phyloP scores from a whole-genome alignment of 768 basidiomycete genomes.

The Lactarius quietus region DNA sequence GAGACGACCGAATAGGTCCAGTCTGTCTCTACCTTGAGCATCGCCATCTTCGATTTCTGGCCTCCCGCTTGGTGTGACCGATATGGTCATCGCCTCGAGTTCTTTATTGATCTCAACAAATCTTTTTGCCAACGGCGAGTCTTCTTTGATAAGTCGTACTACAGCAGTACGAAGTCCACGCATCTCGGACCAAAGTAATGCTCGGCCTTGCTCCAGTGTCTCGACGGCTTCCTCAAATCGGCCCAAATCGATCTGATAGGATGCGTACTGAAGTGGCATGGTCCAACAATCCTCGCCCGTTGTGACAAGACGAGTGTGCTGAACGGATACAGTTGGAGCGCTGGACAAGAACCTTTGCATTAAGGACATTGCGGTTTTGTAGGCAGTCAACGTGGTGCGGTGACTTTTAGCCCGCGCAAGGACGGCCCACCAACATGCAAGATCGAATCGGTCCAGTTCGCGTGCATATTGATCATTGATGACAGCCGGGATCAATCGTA shows the following conservation, averaged over 20 bases:
- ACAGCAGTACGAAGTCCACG: not conserved
- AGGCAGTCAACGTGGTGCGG: not conserved
- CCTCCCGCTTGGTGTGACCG: not conserved
- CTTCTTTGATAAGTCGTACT: not conserved
- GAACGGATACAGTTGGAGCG: not conserved
- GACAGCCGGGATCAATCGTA: not conserved
- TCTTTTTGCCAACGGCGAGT: not conserved
- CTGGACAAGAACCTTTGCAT: not conserved
- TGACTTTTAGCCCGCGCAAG: slow-evolving; percentile 5
- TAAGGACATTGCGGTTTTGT: not conserved
- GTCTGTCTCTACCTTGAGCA: not conserved
- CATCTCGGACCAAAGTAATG: not conserved
- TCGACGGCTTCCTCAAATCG: slow-evolving; percentile 6
- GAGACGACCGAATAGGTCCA: slow-evolving; percentile 7
- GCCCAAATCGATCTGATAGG: not conserved
- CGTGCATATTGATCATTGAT: not conserved
- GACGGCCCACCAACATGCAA: slow-evolving; percentile 5
- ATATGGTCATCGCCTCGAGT: slow-evolving; percentile 5
- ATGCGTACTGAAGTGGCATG: slow-evolving; percentile 4
- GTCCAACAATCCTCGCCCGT: not conserved
- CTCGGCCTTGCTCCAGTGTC: not conserved
- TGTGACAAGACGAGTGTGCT: slow-evolving; percentile 1
- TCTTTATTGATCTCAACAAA: not conserved
- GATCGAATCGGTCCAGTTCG: not conserved
- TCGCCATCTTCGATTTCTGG: not conserved